Evolutionary conservation across 352 stramenopile genomes (phyloP).

Genomic region (Pythium utonaiense): DNA sequence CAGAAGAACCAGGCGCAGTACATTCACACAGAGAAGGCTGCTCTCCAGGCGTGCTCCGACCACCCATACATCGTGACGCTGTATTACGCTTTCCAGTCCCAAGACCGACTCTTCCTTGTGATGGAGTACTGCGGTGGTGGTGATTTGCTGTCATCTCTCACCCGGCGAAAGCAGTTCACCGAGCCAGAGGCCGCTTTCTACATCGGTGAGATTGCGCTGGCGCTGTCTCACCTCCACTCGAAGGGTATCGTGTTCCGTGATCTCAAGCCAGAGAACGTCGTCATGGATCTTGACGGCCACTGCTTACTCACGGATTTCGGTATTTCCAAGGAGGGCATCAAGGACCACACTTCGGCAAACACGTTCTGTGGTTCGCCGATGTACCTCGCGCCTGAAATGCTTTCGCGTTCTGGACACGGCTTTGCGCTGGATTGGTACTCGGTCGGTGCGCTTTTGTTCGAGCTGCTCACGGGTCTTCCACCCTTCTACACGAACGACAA

Average conservation of each 20-base stretch:
- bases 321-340: conserved; percentile 86
- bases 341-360: conserved; percentile 82
- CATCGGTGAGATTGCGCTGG: conserved; percentile 80
- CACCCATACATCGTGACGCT: conserved; percentile 86
- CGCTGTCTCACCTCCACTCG: conserved; percentile 78
- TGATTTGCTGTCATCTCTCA: conserved; percentile 73
- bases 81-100: conserved; percentile 83
- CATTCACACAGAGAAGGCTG: conserved; percentile 83
- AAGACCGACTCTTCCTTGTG: conserved; percentile 79
- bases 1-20: conserved; percentile 89
- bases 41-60: conserved; percentile 78
- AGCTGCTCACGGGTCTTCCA: conserved; percentile 79
- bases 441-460: conserved; percentile 73
- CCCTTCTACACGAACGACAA: conserved; percentile 88
- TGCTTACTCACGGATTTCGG: conserved; percentile 82
- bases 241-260: conserved; percentile 88
- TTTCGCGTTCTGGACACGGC: conserved; percentile 73
- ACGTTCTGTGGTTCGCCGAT: conserved; percentile 86
- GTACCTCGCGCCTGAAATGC: conserved; percentile 84
- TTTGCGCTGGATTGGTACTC: conserved; percentile 87
- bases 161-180: conserved; percentile 75
- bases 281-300: conserved; percentile 84
- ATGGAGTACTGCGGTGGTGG: conserved; percentile 87
- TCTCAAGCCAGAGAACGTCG: conserved; percentile 84
- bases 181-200: conserved; percentile 80